These are phyloP conservation scores for Mrakia blollopis DNA, from an alignment of 768 basidiomycete species.

Conservation along the genomic window DNA sequence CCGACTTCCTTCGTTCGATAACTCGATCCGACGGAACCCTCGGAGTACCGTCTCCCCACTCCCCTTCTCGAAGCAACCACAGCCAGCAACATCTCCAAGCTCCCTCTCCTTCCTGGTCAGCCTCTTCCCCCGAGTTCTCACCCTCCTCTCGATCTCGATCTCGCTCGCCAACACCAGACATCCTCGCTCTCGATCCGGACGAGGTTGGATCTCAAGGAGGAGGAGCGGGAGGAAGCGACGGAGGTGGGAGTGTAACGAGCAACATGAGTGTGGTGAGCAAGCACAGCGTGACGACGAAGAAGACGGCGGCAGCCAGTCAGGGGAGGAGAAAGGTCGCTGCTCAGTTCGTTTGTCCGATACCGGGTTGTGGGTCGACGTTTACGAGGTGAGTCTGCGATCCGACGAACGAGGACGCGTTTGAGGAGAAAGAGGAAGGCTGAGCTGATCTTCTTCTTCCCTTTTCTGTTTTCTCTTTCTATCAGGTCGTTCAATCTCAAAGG, in stretches of 20 bases:
- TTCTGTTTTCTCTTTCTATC: constrained; percentile 38
- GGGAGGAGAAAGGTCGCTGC: constrained; percentile 83
- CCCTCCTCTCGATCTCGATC: constrained; percentile 18
- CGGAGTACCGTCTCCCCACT: constrained; percentile 13
- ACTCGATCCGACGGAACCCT: constrained; percentile 25
- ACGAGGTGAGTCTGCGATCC: constrained; percentile 51
- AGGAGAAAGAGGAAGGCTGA: background rate
- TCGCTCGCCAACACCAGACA: constrained; percentile 22
- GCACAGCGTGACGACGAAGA: constrained; percentile 83
- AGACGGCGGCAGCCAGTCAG: constrained; percentile 80
- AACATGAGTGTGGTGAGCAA: constrained; percentile 50
- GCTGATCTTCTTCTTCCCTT: constrained; percentile 38
- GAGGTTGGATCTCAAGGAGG: constrained; percentile 11
- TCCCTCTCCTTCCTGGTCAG: background rate
- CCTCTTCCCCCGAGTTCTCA: constrained; percentile 10
- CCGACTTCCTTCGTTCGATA: constrained; percentile 13
- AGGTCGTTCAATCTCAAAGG: constrained; percentile 78
- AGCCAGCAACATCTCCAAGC: background rate
- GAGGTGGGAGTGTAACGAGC: constrained; percentile 21
- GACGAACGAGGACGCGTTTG: background rate
- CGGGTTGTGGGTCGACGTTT: constrained; percentile 83
- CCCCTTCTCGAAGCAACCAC: background rate
- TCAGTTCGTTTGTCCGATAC: constrained; percentile 77
- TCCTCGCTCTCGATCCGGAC: constrained; percentile 15
- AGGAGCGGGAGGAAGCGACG: background rate